A percentile compares a stretch with the other conserved stretches of the same genome.
phyloP scores from a whole-genome alignment of 306 rosid genomes.

The Arachis hypogaea region DNA sequence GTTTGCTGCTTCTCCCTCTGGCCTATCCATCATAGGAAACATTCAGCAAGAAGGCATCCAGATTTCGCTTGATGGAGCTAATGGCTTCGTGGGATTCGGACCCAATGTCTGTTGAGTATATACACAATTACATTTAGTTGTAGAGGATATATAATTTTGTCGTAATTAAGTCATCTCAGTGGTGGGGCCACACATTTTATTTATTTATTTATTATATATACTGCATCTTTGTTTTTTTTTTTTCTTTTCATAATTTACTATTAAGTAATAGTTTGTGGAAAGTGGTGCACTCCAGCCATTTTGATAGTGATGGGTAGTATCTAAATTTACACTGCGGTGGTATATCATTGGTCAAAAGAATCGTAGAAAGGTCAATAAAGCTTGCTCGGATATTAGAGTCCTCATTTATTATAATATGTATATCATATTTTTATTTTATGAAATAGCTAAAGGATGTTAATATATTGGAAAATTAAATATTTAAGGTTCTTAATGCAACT shows the following conservation, averaged over 20 bases:
- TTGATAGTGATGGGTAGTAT: constrained; percentile 22
- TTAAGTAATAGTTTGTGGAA: background rate
- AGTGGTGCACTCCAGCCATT: background rate
- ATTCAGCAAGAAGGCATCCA: constrained; percentile 93
- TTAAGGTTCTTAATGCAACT: too few species aligned
- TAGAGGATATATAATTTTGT: background rate
- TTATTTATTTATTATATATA: background rate
- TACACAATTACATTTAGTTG: background rate
- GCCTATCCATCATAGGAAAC: constrained; percentile 77
- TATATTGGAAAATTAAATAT: too few species aligned
- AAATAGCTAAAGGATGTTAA: too few species aligned
- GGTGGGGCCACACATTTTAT: background rate
- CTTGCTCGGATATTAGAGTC: constrained; percentile 9
- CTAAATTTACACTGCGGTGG: constrained; percentile 17
- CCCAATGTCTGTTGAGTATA: constrained; percentile 66
- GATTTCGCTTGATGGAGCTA: constrained; percentile 74
- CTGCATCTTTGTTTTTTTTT: background rate
- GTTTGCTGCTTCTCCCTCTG: constrained; percentile 61
- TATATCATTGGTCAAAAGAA: constrained; percentile 38
- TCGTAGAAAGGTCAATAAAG: constrained; percentile 13
- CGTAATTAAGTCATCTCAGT: background rate
- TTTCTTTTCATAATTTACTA: background rate
- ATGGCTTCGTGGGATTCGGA: constrained; percentile 91
- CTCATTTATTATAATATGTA: too few species aligned
- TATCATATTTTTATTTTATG: too few species aligned